Conservation (phyloP, 2,329 filamentous ascomycete species). For the Hypoxylon rubiginosum region DNA sequence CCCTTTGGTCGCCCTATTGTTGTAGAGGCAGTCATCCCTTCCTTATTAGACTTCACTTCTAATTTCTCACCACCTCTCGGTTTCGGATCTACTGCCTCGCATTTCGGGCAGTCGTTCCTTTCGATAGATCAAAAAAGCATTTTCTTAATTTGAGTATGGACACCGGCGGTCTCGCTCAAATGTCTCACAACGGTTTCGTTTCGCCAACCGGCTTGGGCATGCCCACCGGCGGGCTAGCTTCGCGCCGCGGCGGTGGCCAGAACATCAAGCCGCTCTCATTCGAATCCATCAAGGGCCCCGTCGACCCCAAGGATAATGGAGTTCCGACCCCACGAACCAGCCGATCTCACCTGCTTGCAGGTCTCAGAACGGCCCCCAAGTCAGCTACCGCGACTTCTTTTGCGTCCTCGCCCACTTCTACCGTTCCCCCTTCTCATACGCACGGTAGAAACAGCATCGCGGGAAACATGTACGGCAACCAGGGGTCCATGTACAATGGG, state of each 20-base stretch:
- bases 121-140: slow-evolving; percentile 35
- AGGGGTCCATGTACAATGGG: slow-evolving; percentile 61
- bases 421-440: slow-evolving; percentile 54
- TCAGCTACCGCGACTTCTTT: slow-evolving; percentile 80
- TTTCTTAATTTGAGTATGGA: slow-evolving; percentile 71
- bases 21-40: slow-evolving; percentile 51
- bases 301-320: slow-evolving; percentile 75
- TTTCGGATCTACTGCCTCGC: slow-evolving; percentile 40
- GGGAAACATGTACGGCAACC: slow-evolving; percentile 61
- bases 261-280: slow-evolving; percentile 92
- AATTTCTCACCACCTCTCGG: slow-evolving; percentile 32
- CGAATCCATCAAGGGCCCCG: slow-evolving; percentile 77
- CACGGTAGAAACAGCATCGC: slow-evolving; percentile 61
- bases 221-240: slow-evolving; percentile 85
- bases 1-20: slow-evolving; percentile 46
- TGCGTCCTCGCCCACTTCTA: slow-evolving; percentile 66
- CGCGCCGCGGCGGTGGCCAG: slow-evolving; percentile 82
- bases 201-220: slow-evolving; percentile 79
- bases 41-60: slow-evolving; percentile 50
- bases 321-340: slow-evolving; percentile 90
- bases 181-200: slow-evolving; percentile 89
- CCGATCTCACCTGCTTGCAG: slow-evolving; percentile 93
- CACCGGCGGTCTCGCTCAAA: slow-evolving; percentile 99
- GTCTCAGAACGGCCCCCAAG: slow-evolving; percentile 93
- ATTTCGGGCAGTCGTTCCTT: slow-evolving; percentile 38